These are phyloP conservation scores for Arabidopsis thaliana DNA, from an alignment of 345 rosid species.

Conservation along the genomic window TAIR10.1 NC_003074.8:6886001-6886500, in stretches of 20 bases:
- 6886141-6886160: neutral
- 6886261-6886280: slow-evolving; percentile 12
- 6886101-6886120: slow-evolving; percentile 8
- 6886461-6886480: slow-evolving; percentile 8
- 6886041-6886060: slow-evolving; percentile 16
- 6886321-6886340: slow-evolving; percentile 46
- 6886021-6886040: slow-evolving; percentile 8
- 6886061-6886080: slow-evolving; percentile 4
- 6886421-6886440: slow-evolving; percentile 64
- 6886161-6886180: neutral
- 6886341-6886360: slow-evolving; percentile 90
- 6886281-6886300: slow-evolving; percentile 47
- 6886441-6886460: slow-evolving; percentile 31
- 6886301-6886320: slow-evolving; percentile 38
- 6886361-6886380: slow-evolving; percentile 71
- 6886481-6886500: slow-evolving; percentile 26
- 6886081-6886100: slow-evolving; percentile 17
- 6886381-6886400: slow-evolving; percentile 71
- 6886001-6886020: slow-evolving; percentile 13
- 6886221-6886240: slow-evolving; percentile 20
- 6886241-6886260: neutral
- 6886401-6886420: slow-evolving; percentile 72
- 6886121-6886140: slow-evolving; percentile 13
- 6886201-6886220: slow-evolving; percentile 20
- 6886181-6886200: neutral